Base-by-base conservation (phyloP, 192 early-diverging fungal genomes). In the Coemansia sp. region DNA sequence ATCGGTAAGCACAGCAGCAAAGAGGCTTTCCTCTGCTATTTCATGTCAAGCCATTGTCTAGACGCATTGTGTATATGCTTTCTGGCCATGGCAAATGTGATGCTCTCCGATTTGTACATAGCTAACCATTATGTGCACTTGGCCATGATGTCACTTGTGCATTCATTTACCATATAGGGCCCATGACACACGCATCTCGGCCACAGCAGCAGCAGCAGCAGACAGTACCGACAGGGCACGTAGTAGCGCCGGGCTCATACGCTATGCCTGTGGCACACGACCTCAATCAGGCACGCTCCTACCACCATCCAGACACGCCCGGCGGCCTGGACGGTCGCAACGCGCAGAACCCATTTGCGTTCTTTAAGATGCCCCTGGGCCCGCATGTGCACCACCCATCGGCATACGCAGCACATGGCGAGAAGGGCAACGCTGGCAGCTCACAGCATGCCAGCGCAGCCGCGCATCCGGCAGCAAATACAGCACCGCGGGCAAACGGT, bases 241-340 rank as follows among this genome's bases (percentile, higher is more conserved):
- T 61, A 42, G 53, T 53, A 19, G 11, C 57, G 31, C 33, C 40
- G 12, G 58, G 37, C 5, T 23, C 58, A 33, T 68, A 66, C 36
- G 59, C 42, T 2, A 44, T 61, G 39, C 55, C 58, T 6, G 30
- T 49, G 0, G 53, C 55, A 2, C 65, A 58, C 45, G 62, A 61
- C 6, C 38, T 61, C 0, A 14, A 55, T 35, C 23, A 36, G 37
- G 37, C 55, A 38, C 65, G 76, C 12, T 43, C 76, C 1, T 79
- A 79, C 58, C 76, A 79, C 51, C 76, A 79, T 26, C 76, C 76
- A 10, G 76, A 79, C 38, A 79, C 76, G 9, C 76, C 76, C 9
- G 76, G 76, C 35, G 76, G 76, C 2, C 70, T 55, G 1, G 70
- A 72, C 23, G 65, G 18, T 11, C 61, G 50, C n/a, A 53, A 39